These are phyloP conservation scores for Mycosarcoma mackinlayi DNA, from an alignment of 1,284 basidiomycete genomes.

Conservation along the genomic window DNA sequence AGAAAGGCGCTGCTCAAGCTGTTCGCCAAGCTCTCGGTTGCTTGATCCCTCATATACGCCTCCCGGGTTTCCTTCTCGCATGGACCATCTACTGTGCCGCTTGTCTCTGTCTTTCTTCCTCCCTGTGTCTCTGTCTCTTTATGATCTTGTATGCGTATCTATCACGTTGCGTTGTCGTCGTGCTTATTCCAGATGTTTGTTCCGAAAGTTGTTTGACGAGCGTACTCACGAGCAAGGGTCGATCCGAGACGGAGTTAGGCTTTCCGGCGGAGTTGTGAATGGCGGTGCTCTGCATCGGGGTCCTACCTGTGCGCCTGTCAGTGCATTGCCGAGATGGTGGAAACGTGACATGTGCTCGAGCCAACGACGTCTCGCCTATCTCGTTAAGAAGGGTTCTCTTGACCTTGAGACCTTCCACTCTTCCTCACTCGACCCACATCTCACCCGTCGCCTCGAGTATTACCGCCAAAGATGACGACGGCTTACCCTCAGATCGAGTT, in stretches of 20 bases:
- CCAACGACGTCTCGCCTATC: neutral
- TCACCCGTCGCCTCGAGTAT: no score
- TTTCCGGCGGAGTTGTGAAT: neutral
- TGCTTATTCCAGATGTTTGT: no score
- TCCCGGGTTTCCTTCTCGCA: no score
- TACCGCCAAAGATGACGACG: conserved; percentile 18
- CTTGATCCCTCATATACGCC: no score
- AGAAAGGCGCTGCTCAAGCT: conserved; percentile 54
- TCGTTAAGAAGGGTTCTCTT: no score
- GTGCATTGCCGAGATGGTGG: conserved; percentile 8
- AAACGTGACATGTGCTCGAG: conserved; percentile 12
- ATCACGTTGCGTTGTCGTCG: no score
- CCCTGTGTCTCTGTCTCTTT: no score
- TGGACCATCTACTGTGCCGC: conserved; percentile 14
- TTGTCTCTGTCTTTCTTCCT: no score
- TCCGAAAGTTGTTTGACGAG: no score
- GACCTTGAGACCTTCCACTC: neutral
- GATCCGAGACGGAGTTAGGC: no score
- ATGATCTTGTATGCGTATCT: no score
- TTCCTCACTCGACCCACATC: neutral
- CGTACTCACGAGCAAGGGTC: no score
- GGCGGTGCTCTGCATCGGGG: neutral
- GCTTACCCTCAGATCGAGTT: conserved; percentile 23
- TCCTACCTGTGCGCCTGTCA: neutral
- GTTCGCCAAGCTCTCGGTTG: conserved; percentile 51